Base-by-base conservation (phyloP, 257 asterid species). In the Nemophila menziesii region DNA sequence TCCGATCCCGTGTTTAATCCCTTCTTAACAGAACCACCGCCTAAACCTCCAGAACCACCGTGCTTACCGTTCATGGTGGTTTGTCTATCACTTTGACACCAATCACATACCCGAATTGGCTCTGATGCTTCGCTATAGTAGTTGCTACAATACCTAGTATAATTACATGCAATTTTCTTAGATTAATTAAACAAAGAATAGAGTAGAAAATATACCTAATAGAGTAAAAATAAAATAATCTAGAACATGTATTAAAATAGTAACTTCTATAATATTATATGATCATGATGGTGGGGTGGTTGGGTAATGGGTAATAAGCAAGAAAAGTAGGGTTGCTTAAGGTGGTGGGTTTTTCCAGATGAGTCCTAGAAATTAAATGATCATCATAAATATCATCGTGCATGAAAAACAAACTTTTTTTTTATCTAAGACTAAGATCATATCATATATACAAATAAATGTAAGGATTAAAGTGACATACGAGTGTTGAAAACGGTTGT, bases 401-500 rank as follows among this genome's bases (percentile, higher is more conserved):
- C 10, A 26, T 26, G 10, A 26, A 4, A 4, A 10, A 10, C 33
- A 10, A 26, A 5, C 33, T 26, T 10, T 10, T 26, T 26, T 26
- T 26, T 10, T 4, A 26, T 26, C 5, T n/a, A n/a, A n/a, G n/a
- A n/a, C 4, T 4, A 2, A 37, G 0, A 37, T 5, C 12, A 16
- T 3, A 19, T 14, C 45, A 8, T 18, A 11, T 14, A 39, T 0
- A 17, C 43, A 16, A 39, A 39, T 20, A 39, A 39, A 39, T 11
- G 9, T 36, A 20, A 39, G 15, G 15, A 16, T 20, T 39, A 29
- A 3, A 29, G 20, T 22, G 49, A n/a, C 83, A 0, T 79, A 87
- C 97, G 86, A 73, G 95, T 87, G 97, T 44, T 87, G 97, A 66
- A 59, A 83, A 74, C 97, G 97, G 65, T 58, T 53, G 60, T 60